Base-by-base conservation (phyloP, 2,329 filamentous ascomycete species). In the Coniella lustricola region DNA sequence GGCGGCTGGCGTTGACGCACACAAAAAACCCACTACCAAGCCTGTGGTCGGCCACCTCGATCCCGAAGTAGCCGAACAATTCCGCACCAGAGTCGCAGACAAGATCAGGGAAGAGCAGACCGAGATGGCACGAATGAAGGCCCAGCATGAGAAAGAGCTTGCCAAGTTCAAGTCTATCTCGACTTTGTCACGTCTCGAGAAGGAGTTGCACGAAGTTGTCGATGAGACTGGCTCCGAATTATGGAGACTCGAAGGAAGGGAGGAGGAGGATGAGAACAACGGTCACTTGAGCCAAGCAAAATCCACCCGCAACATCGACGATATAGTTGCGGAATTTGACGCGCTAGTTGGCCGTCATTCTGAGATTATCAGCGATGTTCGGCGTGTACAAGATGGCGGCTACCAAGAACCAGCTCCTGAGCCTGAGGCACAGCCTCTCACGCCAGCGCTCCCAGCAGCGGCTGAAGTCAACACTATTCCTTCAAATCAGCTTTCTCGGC, bases 121-220 rank as follows among this genome's bases (percentile, higher is more conserved):
- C 1, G 90, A 97, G 59, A 89, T 97, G 48, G 85, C 90, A 57
- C 82, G 81, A 57, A 83, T 97, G 78, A 88, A 89, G 65, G 79
- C 78, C 31, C 80, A 85, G 22, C 91, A 98, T 64, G 82, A 81
- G 3, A 81, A 81, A 59, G 78, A 83, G 49, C 77, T 97, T 69
- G 80, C 82, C 20, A 84, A 83, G 55, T 78, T 95, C 57, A 84
- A 84, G 63, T 78, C 80, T 48, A 82, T 81, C 46, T 84, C 85
- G 7, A 67, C 82, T 0, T 73, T 95, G 43, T 83, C 81, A 57
- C 74, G 79, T 49, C 85, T 88, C 1, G 91, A 96, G 66, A 79
- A 84, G 57, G 81, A 87, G 51, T 71, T 97, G 48, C 81, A 87
- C 31, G 75, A 75, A 47, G 76, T 85, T 2, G 74, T 79, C 2